phyloP scores from a whole-genome alignment of 2,329 filamentous ascomycete species.

The Xylaria sp. region DNA sequence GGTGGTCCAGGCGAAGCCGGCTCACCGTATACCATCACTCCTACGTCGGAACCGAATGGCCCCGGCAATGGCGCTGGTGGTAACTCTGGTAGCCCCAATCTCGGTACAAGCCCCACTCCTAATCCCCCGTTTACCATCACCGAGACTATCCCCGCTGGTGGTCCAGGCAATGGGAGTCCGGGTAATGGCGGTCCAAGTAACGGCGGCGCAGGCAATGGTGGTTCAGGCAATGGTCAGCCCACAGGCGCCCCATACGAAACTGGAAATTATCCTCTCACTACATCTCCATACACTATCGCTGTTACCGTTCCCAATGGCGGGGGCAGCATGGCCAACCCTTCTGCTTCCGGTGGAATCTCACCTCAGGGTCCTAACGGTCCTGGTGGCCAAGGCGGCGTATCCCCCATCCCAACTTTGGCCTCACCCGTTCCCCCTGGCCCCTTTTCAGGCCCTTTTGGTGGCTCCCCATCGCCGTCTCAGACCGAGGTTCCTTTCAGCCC shows the following conservation, averaged over 20 bases:
- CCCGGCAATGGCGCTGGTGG: slow-evolving; percentile 17
- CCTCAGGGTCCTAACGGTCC: slow-evolving; percentile 36
- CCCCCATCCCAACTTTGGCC: slow-evolving; percentile 27
- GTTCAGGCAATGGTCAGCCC: slow-evolving; percentile 18
- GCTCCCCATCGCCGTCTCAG: slow-evolving; percentile 33
- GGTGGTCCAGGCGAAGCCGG: background rate
- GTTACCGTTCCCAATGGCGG: slow-evolving; percentile 35
- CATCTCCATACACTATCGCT: slow-evolving; percentile 30
- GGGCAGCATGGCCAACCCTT: slow-evolving; percentile 16
- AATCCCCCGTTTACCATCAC: slow-evolving; percentile 24
- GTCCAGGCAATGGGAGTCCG: slow-evolving; percentile 6
- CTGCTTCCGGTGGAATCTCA: slow-evolving; percentile 26
- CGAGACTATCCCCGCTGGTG: slow-evolving; percentile 27
- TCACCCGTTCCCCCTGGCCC: slow-evolving; percentile 35
- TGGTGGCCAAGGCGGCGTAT: slow-evolving; percentile 40
- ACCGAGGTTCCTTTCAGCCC: slow-evolving; percentile 27
- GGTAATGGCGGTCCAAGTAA: slow-evolving; percentile 16
- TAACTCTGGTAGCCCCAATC: slow-evolving; percentile 17
- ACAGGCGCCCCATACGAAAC: slow-evolving; percentile 28
- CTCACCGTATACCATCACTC: background rate
- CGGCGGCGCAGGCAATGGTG: slow-evolving; percentile 20
- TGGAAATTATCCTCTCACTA: slow-evolving; percentile 25
- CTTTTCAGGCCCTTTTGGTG: slow-evolving; percentile 43
- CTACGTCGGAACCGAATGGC: slow-evolving; percentile 5
- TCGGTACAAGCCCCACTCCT: slow-evolving; percentile 24